Percentiles rank a stretch among this genome's conserved stretches.
Conservation (phyloP, 192 early-diverging fungal species). For the Cladochytrium replicatum region DNA sequence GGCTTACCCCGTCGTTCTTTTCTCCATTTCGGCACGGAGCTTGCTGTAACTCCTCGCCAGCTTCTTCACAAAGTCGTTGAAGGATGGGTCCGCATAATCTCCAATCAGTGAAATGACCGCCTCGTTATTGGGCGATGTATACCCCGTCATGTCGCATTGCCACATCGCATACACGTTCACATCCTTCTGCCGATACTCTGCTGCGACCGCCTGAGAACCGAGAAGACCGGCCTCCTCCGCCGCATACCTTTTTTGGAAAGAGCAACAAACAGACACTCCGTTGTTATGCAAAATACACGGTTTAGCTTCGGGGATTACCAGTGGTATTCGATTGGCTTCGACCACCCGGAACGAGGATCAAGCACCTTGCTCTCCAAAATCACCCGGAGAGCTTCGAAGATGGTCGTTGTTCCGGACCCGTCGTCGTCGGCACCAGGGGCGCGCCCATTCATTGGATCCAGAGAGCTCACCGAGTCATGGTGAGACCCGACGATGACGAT, state of each 20-base stretch:
- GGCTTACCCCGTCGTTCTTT: too few species aligned
- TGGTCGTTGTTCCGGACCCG: slow-evolving; percentile 84
- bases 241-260: slow-evolving; percentile 50
- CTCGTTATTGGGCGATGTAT: slow-evolving; percentile 40
- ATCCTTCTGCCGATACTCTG: slow-evolving; percentile 46
- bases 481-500: slow-evolving; percentile 79
- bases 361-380: slow-evolving; percentile 53
- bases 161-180: slow-evolving; percentile 64
- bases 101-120: slow-evolving; percentile 61
- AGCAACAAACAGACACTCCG: too few species aligned
- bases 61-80: slow-evolving; percentile 37
- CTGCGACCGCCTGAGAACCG: slow-evolving; percentile 76
- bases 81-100: slow-evolving; percentile 62
- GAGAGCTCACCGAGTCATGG: slow-evolving; percentile 81
- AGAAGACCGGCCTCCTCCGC: slow-evolving; percentile 80
- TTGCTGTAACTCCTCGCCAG: slow-evolving; percentile 56
- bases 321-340: slow-evolving; percentile 91
- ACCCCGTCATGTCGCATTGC: slow-evolving; percentile 96
- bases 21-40: too few species aligned
- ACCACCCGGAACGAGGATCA: slow-evolving; percentile 57
- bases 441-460: slow-evolving; percentile 63
- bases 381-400: slow-evolving; percentile 75
- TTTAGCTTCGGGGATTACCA: slow-evolving; percentile 48
- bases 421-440: slow-evolving; percentile 81
- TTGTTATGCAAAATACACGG: too few species aligned